A percentile compares a stretch with the other conserved stretches of the same genome.
phyloP scores from a whole-genome alignment of 495 filamentous ascomycete species.

The Copromyces sp. region DNA sequence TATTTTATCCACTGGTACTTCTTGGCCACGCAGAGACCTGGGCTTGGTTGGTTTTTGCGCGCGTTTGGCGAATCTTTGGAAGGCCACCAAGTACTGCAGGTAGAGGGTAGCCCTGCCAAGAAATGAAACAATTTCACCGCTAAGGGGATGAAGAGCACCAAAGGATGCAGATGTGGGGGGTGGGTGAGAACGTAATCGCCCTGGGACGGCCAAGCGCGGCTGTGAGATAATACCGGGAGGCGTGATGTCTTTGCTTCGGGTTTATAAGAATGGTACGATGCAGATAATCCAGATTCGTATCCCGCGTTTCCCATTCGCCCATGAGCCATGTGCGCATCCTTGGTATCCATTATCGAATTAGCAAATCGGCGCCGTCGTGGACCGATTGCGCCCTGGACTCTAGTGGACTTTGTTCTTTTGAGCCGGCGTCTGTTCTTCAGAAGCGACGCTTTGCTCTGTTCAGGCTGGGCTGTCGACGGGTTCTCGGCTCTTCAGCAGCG shows the following conservation, averaged over 20 bases:
- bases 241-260: background rate
- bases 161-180: background rate
- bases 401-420: background rate
- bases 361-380: background rate
- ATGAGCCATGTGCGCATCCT: background rate
- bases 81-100: too few relatives aligned
- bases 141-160: background rate
- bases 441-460: background rate
- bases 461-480: background rate
- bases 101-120: too few relatives aligned
- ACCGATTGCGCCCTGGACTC: background rate
- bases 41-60: too few relatives aligned
- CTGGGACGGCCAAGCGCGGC: background rate
- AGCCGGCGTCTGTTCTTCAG: background rate
- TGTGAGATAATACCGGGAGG: background rate
- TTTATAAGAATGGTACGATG: background rate
- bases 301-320: background rate
- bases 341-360: background rate
- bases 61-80: too few relatives aligned
- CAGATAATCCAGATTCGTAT: background rate
- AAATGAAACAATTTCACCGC: too few relatives aligned
- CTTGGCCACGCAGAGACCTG: too few relatives aligned
- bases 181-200: background rate
- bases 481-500: background rate
- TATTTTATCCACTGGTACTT: too few relatives aligned